Evolutionary conservation across 164 flowering plant species (phyloP).

Genomic region (Tetrastigma voinierianum): DNA sequence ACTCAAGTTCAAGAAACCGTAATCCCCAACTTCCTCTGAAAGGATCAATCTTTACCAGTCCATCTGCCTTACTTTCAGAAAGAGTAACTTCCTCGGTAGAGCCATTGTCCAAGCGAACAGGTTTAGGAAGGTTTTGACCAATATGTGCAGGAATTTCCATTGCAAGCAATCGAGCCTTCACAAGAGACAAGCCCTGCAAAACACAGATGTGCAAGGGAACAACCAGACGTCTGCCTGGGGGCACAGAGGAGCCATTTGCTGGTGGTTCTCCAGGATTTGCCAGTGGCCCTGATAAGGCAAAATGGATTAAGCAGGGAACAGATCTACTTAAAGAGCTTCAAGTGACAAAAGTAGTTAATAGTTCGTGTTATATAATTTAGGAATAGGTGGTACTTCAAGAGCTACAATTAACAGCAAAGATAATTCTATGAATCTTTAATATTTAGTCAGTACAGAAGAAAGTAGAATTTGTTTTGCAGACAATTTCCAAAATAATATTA

Average conservation of each 20-base stretch:
- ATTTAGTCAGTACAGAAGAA: too few species aligned
- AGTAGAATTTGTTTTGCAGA: too few species aligned
- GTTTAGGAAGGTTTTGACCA: constrained; percentile 56
- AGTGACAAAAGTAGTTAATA: too few species aligned
- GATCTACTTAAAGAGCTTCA: too few species aligned
- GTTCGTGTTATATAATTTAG: too few species aligned
- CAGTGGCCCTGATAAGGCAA: constrained; percentile 54
- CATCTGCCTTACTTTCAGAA: constrained; percentile 43
- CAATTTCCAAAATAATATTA: too few species aligned
- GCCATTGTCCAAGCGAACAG: constrained; percentile 25
- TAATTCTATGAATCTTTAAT: too few species aligned
- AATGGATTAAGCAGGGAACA: constrained; percentile 15
- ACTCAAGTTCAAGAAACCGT: constrained; percentile 94
- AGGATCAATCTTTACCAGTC: constrained; percentile 86
- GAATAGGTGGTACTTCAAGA: too few species aligned
- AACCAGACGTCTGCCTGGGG: constrained; percentile 92
- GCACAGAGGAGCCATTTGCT: constrained; percentile 36
- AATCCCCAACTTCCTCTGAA: constrained; percentile 98
- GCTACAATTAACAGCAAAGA: too few species aligned
- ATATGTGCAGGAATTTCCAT: constrained; percentile 99
- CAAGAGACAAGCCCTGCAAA: constrained; percentile 85
- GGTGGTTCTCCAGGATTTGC: constrained; percentile 34
- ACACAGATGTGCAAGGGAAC: constrained; percentile 89
- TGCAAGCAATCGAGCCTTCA: constrained; percentile 90
- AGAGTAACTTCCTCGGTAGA: constrained; percentile 23